Percentiles rank a stretch among this genome's conserved stretches.
Evolutionary conservation across 1,284 basidiomycete species (phyloP).

Genomic region (Melampsora americana): DNA sequence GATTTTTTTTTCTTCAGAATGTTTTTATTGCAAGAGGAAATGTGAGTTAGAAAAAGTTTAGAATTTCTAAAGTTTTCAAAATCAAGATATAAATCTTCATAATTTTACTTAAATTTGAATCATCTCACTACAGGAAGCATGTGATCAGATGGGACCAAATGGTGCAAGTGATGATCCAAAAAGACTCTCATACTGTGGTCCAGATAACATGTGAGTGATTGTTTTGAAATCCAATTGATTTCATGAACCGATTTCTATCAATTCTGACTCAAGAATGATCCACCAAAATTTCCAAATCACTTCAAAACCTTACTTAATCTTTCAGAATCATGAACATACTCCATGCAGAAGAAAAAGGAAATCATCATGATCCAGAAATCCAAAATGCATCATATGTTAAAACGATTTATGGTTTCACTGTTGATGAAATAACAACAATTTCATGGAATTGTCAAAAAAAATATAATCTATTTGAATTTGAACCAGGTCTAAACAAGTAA

Average conservation of each 20-base stretch:
- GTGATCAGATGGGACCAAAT: conserved; percentile 17
- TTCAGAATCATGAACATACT: conserved; percentile 34
- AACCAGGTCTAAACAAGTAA: conserved; percentile 17
- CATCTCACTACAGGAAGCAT: conserved; percentile 20
- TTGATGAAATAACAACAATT: conserved; percentile 15
- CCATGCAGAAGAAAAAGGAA: not conserved
- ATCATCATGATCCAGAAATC: conserved; percentile 2
- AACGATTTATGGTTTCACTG: conserved; percentile 30
- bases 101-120: not conserved
- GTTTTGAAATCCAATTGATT: not conserved
- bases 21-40: conserved; percentile 31
- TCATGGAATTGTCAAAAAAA: conserved; percentile 43
- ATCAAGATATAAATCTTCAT: not conserved
- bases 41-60: conserved; percentile 4
- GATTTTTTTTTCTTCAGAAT: conserved; percentile 12
- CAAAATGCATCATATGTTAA: conserved; percentile 17
- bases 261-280: not conserved
- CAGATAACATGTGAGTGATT: conserved; percentile 23
- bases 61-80: too few relatives aligned
- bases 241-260: too few relatives aligned
- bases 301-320: too few relatives aligned
- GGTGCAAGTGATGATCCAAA: conserved; percentile 23
- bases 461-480: conserved; percentile 36
- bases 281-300: not conserved
- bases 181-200: conserved; percentile 38